phyloP scores from a whole-genome alignment of 2,329 filamentous ascomycete genomes.

The Alternaria incomplexa region DNA sequence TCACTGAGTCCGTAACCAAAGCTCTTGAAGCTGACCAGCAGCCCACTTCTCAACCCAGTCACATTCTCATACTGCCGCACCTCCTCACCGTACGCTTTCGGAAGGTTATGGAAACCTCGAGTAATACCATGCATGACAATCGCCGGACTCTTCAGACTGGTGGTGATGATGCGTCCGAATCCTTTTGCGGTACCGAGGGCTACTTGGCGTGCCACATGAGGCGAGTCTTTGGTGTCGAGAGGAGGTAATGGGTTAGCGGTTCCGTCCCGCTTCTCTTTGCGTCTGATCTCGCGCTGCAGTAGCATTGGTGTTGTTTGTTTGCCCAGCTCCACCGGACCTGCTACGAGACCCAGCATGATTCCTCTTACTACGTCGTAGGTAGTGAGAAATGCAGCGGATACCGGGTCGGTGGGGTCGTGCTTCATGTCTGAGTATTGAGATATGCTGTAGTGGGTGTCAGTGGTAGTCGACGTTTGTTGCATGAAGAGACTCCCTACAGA shows the following conservation, averaged over 20 bases:
- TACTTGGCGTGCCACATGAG: constrained; percentile 52
- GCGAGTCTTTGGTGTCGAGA: neutral
- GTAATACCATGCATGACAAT: constrained; percentile 81
- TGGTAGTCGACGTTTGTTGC: neutral
- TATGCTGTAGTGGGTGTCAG: constrained; percentile 9
- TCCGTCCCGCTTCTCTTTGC: neutral
- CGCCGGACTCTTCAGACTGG: constrained; percentile 76
- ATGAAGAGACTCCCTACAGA: constrained; percentile 21
- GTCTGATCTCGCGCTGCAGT: neutral
- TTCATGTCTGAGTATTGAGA: constrained; percentile 18
- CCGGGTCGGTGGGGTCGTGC: constrained; percentile 32
- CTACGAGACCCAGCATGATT: constrained; percentile 25
- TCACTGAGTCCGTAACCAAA: constrained; percentile 78
- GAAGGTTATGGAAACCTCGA: constrained; percentile 84
- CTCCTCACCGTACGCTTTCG: constrained; percentile 81
- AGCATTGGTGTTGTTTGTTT: constrained; percentile 18
- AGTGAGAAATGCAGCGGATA: constrained; percentile 26
- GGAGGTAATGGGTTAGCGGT: neutral
- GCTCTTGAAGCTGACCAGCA: constrained; percentile 77
- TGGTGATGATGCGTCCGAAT: constrained; percentile 70
- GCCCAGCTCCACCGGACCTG: constrained; percentile 28
- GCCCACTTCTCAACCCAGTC: constrained; percentile 73
- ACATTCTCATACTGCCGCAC: constrained; percentile 77
- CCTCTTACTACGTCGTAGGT: constrained; percentile 32
- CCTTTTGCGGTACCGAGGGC: constrained; percentile 69